Evolutionary conservation across 331 rosid species (phyloP), one percentile per base, ranked within the genome.

Genomic region (Pyracantha coccinea): DNA sequence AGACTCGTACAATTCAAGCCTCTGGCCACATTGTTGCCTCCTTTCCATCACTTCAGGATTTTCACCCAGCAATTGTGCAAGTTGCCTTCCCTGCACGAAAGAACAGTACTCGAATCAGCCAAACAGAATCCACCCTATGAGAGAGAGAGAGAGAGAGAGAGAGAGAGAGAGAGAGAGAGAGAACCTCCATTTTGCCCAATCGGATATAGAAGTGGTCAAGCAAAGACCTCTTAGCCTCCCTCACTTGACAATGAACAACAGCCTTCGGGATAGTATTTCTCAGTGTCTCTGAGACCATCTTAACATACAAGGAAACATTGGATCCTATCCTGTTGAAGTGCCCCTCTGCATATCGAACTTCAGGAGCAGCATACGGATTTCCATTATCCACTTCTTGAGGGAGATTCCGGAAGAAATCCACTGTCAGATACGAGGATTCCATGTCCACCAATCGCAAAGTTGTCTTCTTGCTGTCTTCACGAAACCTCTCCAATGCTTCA

Each of bases 171-270:
- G 19, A 19, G 63, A 29, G 45, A 63, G 17, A 24, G 31, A 63
- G 47, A 35, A 93, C 97, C 98, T 89, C 91, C 61, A 71, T 91
- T 80, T 41, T 83, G 81, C 96, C 90, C 71, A 93, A 71, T 77
- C 85, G 87, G 4, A 79, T 28, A 50, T 88, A 93, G 72, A 93
- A 91, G 75, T 83, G 86, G 75, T 91, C 86, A 2, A 93, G 82
- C 74, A 93, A 80, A 69, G 96, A 86, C 69, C 85, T 83, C 75
- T 86, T 75, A 55, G 93, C 91, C 78, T 86, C 93, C 80, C 82
- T 81, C 78, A 93, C 98, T 89, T 91, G 98, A 81, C 96, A 93
- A 69, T 93, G 92, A 85, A 91, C 98, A 67, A 89, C 94, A 73
- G 97, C 90, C 87, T 93, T 93, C 3, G 98, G 98, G 75, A 93